Base-by-base conservation (phyloP, 2,329 filamentous ascomycete genomes). In the Aotearoamyces nothofagi region DNA sequence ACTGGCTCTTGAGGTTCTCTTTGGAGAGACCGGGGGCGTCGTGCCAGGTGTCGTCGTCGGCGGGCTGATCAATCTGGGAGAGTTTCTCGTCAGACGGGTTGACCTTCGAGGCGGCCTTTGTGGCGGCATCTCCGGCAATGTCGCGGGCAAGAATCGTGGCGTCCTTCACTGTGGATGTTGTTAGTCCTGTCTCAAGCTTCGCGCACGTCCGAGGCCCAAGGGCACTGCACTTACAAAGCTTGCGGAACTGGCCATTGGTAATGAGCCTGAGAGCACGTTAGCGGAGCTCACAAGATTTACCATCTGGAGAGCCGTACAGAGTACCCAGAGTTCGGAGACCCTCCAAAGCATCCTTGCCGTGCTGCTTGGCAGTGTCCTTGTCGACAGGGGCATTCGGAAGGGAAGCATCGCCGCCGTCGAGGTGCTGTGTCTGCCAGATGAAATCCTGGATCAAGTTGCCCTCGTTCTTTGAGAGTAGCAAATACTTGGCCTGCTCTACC, bases 391-490 rank as follows among this genome's bases (percentile, higher is more conserved):
- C 66, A 32, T 64, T 61, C 3, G 82, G 80, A 1, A 63, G 54
- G 33, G 57, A 52, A 15, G 81, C 63, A 29, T 66, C 61, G 44
- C 64, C 74, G 33, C 69, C 58, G 30, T 73, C 69, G 37, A 90
- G 74, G 26, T 79, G 67, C 48, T 83, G 73, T 0, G 84, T 86
- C 50, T 93, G 80, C 78, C 81, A 98, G 55, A 96, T 82, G 55
- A 98, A 96, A 46, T 98, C 86, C 50, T 98, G 90, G 12, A 98
- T 60, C 33, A 96, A 58, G 46, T 98, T 84, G 49, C 86, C 90
- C 34, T 93, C 70, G 50, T 98, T 98, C 68, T 96, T 98, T 57
- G 78, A 79, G 15, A 98, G 63, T 6, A 96, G 59, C 9, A 98
- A 66, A 33, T 74, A 57, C 61, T 94, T 92, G 33, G 87, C 78